Evolutionary conservation across 2,329 filamentous ascomycete species (phyloP).

Genomic region (Metarhizium album): DNA sequence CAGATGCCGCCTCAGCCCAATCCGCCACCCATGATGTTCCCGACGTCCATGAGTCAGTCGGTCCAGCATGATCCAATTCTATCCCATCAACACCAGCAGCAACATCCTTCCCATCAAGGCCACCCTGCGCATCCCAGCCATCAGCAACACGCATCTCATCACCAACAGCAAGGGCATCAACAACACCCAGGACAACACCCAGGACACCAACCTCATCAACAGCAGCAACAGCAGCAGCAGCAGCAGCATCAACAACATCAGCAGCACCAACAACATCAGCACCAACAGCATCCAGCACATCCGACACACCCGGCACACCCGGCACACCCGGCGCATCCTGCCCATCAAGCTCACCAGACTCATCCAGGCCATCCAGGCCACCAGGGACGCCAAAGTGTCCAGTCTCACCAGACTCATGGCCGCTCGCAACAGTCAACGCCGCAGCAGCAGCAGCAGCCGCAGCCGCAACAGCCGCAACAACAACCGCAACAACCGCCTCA

Average conservation of each 20-base stretch:
- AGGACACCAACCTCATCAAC: constrained; percentile 10
- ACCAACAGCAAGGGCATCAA: constrained; percentile 19
- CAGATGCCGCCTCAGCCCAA: constrained; percentile 32
- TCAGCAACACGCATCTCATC: constrained; percentile 20
- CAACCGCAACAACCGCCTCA: constrained; percentile 13
- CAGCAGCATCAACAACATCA: constrained; percentile 17
- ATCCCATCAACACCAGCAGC: constrained; percentile 30
- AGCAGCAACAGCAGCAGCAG: constrained; percentile 20
- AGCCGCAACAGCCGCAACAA: constrained; percentile 14
- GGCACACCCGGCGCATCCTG: constrained; percentile 12
- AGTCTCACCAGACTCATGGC: constrained; percentile 11
- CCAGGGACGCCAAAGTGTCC: constrained; percentile 17
- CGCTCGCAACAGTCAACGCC: constrained; percentile 20
- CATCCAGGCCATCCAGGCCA: constrained; percentile 12
- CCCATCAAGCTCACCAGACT: constrained; percentile 17
- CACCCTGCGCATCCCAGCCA: constrained; percentile 25
- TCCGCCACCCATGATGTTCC: constrained; percentile 26
- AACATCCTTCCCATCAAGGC: constrained; percentile 19
- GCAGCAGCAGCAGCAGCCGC: constrained; percentile 19
- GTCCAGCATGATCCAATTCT: constrained; percentile 32
- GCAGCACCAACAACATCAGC: constrained; percentile 22
- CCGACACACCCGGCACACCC: constrained; percentile 20
- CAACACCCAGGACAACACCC: constrained; percentile 17
- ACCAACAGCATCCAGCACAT: constrained; percentile 15
- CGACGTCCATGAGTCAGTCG: constrained; percentile 28